Conservation (phyloP, 495 filamentous ascomycete species). For the Umbilicaria muhlenbergii region DNA sequence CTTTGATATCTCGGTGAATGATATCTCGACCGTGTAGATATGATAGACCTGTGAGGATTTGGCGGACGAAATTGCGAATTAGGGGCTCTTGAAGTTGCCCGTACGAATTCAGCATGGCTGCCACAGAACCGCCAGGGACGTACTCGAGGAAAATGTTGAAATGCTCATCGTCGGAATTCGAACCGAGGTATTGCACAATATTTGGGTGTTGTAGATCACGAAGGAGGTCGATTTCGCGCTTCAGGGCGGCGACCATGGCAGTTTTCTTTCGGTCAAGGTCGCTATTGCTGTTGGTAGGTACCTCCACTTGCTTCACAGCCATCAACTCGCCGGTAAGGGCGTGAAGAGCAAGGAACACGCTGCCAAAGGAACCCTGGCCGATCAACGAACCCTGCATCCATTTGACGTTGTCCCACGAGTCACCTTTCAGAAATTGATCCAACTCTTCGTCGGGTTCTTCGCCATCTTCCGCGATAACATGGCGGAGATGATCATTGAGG, state of each 20-base stretch:
- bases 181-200: conserved; percentile 96
- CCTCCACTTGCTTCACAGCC: conserved; percentile 96
- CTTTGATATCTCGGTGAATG: conserved; percentile 98
- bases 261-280: conserved; percentile 82
- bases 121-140: conserved; percentile 91
- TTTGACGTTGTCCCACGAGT: conserved; percentile 86
- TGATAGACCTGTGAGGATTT: conserved; percentile 87
- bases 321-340: conserved; percentile 94
- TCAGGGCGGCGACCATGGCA: conserved; percentile 92
- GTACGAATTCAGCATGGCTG: conserved; percentile 96
- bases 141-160: conserved; percentile 99
- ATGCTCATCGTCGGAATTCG: conserved; percentile 74
- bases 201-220: conserved; percentile 92
- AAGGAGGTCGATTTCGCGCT: conserved; percentile 88
- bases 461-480: conserved; percentile 56
- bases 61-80: conserved; percentile 90
- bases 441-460: conserved; percentile 72
- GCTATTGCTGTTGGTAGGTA: conserved; percentile 65
- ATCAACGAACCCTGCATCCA: conserved; percentile 99
- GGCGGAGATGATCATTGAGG: conserved; percentile 50
- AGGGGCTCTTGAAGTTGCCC: conserved; percentile 85
- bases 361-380: conserved; percentile 92
- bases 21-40: conserved; percentile 93
- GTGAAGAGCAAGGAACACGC: conserved; percentile 92
- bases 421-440: conserved; percentile 71